Percentiles rank a stretch among this genome's conserved stretches.
These are phyloP conservation scores for Rhizoclosmatium globosum DNA, from an alignment of 192 early-diverging fungal species.

Conservation along the genomic window DNA sequence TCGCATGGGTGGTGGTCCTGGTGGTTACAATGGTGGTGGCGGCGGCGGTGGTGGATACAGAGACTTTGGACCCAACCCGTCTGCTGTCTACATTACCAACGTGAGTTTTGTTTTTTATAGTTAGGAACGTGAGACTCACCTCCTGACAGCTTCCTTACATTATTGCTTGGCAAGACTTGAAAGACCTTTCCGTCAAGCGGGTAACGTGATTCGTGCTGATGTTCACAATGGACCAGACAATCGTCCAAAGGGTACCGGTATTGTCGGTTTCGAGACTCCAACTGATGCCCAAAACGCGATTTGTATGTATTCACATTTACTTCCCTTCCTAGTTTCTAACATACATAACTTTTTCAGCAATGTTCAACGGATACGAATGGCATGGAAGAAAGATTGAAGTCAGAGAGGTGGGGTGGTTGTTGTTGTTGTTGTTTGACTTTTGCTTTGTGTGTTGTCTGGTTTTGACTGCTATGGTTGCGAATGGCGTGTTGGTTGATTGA, in stretches of 20 bases:
- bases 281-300: slow-evolving; percentile 75
- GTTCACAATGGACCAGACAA: slow-evolving; percentile 65
- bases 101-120: background rate
- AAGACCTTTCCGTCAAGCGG: slow-evolving; percentile 84
- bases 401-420: slow-evolving; percentile 66
- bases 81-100: slow-evolving; percentile 24
- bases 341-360: slow-evolving; percentile 59
- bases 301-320: slow-evolving; percentile 60
- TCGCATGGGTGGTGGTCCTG: slow-evolving; percentile 1
- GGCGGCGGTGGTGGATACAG: background rate
- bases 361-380: slow-evolving; percentile 84
- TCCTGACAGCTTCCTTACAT: slow-evolving; percentile 68
- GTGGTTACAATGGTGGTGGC: slow-evolving; percentile 23
- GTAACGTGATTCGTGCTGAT: slow-evolving; percentile 75
- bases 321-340: background rate
- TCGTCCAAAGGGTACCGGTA: slow-evolving; percentile 77
- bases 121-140: background rate
- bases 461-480: too few species aligned
- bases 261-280: slow-evolving; percentile 75
- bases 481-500: too few species aligned
- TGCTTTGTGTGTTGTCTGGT: slow-evolving; percentile 7
- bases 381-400: slow-evolving; percentile 80
- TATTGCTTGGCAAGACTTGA: slow-evolving; percentile 87
- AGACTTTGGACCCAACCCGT: background rate
- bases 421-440: slow-evolving; percentile 14